Percentiles rank a stretch among this genome's conserved stretches.
Conservation (phyloP, 2,329 filamentous ascomycete genomes). For the Ceratocystis destructans region DNA sequence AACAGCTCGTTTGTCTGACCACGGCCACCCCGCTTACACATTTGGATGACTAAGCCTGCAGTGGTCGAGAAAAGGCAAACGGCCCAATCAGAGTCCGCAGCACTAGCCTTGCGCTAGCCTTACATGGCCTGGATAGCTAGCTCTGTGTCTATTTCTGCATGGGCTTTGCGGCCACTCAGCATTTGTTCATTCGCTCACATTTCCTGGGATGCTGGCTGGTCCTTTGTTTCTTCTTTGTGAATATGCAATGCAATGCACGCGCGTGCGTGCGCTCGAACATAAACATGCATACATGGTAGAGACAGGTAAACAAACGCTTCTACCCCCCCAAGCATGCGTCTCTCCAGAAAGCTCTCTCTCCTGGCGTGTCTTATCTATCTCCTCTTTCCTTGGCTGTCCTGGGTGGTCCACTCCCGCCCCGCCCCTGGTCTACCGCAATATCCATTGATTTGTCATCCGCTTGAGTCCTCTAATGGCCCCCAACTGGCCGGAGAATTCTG, state of each 20-base stretch:
- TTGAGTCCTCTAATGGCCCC: not conserved
- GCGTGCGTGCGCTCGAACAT: too few species aligned
- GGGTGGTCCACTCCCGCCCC: not conserved
- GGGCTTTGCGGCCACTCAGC: not conserved
- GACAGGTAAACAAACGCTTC: too few species aligned
- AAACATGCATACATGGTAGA: too few species aligned
- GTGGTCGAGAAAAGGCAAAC: not conserved
- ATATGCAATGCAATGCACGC: too few species aligned
- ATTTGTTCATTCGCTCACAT: not conserved
- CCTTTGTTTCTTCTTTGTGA: too few species aligned
- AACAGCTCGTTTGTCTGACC: not conserved
- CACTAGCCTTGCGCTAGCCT: slow-evolving; percentile 2
- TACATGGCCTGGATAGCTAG: not conserved
- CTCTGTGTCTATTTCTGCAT: not conserved
- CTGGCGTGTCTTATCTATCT: not conserved
- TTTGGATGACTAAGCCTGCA: not conserved
- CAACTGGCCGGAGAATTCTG: not conserved
- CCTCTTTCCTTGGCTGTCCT: not conserved
- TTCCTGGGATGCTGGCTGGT: not conserved
- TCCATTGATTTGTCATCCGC: not conserved
- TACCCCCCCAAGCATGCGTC: too few species aligned
- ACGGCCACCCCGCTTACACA: not conserved
- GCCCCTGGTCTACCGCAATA: not conserved
- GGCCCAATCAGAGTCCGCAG: not conserved
- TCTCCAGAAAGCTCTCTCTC: too few species aligned